Evolutionary conservation across 257 asterid species (phyloP).

Genomic region (Catharanthus roseus): DNA sequence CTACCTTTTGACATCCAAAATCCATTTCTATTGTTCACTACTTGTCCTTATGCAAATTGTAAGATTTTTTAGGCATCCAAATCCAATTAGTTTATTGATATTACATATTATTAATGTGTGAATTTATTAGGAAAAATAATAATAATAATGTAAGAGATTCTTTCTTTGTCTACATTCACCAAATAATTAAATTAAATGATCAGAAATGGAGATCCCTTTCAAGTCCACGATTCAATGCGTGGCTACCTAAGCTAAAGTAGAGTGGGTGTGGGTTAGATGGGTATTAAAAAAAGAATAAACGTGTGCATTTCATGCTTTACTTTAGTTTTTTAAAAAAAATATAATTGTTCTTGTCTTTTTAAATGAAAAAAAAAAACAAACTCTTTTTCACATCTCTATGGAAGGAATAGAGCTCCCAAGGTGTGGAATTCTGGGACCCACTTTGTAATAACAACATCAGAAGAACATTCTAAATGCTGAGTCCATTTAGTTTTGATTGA

Average conservation of each 20-base stretch:
- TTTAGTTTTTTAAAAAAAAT: no score
- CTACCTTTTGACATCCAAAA: no score
- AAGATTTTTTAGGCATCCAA: neutral
- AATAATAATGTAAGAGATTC: no score
- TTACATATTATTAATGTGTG: no score
- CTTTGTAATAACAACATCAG: no score
- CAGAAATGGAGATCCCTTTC: slow-evolving; percentile 15
- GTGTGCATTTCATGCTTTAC: neutral
- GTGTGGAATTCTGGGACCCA: neutral
- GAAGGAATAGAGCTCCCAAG: neutral
- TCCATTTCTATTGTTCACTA: neutral
- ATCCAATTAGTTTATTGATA: neutral
- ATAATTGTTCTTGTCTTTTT: neutral
- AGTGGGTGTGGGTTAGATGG: neutral
- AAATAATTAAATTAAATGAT: neutral
- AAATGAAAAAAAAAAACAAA: no score
- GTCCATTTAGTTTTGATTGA: slow-evolving; percentile 1
- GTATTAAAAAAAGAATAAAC: neutral
- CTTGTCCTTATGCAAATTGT: neutral
- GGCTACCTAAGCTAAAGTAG: neutral
- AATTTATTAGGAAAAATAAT: no score
- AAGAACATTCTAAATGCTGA: neutral
- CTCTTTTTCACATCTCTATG: neutral
- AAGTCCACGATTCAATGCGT: slow-evolving; percentile 11
- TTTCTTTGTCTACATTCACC: neutral